Evolutionary conservation across 805 yeast genomes (phyloP), one percentile per base, ranked within the genome.

Genomic region (Candida sanyiensis): DNA sequence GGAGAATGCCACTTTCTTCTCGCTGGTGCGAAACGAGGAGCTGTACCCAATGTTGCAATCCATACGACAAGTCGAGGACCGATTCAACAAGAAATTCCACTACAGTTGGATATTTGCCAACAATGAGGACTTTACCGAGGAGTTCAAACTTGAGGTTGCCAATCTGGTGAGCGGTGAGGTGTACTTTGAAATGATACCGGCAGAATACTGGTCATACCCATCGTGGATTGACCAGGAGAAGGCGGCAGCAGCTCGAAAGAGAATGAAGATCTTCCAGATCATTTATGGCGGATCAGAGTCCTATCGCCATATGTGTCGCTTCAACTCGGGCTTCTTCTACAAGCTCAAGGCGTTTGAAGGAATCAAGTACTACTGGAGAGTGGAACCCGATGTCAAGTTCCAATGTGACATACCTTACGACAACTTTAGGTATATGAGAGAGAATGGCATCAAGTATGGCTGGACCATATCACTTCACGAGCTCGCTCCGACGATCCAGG

Each of bases 41-140:
- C 59, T 83, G 4, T 73, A 69, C 52, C 62, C 61, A 11, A 65
- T 84, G 54, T 56, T 79, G 6, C 69, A 70, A 30, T 71, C 90
- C 4, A 73, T 84, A 36, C 71, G 75, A 46, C 69, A 70, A 40
- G 74, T 79, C 33, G 84, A 83, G 52, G 78, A 72, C 47, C 61
- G 89, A 27, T 83, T 82, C 64, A 90, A 90, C 67, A 57, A 65
- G n/a, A 72, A 83, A 35, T 88, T 65, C 64, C 71, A 83, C 47
- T 90, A 90, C 57, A 96, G 94, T 51, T 90, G 97, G 97, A 90
- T 88, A 16, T 93, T 90, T 62, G 70, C 93, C 51, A 90, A 90
- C 60, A 96, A 90, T 58, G 86, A 80, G 42, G 82, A 73, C 31
- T 93, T 90, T 63, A 70, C 77, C 35, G 88, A 85, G 3, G 90